A percentile compares a stretch with the other conserved stretches of the same genome.
Conservation (phyloP, 192 early-diverging fungal species). For the Blastocladiella britannica region DNA sequence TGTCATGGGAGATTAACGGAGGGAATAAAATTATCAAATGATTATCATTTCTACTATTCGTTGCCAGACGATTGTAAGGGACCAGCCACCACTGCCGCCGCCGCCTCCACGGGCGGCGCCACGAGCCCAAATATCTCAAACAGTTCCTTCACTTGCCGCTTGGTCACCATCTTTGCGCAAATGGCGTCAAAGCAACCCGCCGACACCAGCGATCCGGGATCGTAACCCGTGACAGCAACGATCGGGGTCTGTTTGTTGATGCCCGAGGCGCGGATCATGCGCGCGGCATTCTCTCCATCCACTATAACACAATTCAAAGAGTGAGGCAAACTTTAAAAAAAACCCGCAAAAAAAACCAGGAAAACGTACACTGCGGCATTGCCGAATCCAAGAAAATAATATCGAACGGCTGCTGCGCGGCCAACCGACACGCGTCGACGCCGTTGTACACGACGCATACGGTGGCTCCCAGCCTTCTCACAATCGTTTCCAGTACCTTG, state of each 20-base stretch:
- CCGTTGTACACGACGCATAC: constrained; percentile 76
- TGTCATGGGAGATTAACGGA: too few relatives aligned
- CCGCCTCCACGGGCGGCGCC: too few relatives aligned
- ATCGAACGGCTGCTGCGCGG: constrained; percentile 70
- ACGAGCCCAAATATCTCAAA: too few relatives aligned
- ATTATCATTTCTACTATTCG: too few relatives aligned
- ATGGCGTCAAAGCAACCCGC: too few relatives aligned
- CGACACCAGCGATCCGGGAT: too few relatives aligned
- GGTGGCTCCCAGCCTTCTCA: constrained; percentile 47
- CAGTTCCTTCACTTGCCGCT: too few relatives aligned
- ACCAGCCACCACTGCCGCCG: too few relatives aligned
- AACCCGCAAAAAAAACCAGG: not conserved
- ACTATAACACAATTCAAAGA: constrained; percentile 22
- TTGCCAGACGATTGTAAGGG: too few relatives aligned
- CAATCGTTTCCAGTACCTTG: constrained; percentile 78
- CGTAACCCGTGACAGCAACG: constrained; percentile 60
- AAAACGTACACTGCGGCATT: constrained; percentile 69
- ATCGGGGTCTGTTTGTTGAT: constrained; percentile 73
- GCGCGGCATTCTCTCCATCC: constrained; percentile 70
- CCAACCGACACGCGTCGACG: constrained; percentile 70
- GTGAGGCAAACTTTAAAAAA: not conserved
- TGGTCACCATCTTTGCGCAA: too few relatives aligned
- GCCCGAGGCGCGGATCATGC: constrained; percentile 85
- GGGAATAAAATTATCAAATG: too few relatives aligned
- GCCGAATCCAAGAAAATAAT: constrained; percentile 83